Percentiles rank a stretch among this genome's conserved stretches.
These are phyloP conservation scores for Xylaria sp. DNA, from an alignment of 2,329 filamentous ascomycete genomes.

Conservation along the genomic window DNA sequence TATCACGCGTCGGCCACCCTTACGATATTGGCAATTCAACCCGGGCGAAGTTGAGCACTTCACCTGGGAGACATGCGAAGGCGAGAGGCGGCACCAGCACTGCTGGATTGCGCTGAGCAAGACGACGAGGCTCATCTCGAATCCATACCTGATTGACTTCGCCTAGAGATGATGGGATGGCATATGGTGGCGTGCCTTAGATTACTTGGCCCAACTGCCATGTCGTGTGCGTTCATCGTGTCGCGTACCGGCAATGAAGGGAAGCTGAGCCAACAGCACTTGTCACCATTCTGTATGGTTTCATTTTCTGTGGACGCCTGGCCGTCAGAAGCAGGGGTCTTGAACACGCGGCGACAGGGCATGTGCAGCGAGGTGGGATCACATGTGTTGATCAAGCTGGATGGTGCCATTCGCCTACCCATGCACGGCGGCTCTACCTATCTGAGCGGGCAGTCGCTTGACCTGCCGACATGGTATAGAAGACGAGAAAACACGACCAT, in stretches of 20 bases:
- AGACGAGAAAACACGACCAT: constrained; percentile 4
- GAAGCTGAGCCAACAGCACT: constrained; percentile 19
- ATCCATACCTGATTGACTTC: constrained; percentile 45
- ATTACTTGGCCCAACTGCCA: not conserved
- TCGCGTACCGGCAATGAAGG: not conserved
- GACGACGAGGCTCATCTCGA: constrained; percentile 39
- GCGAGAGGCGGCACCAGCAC: constrained; percentile 37
- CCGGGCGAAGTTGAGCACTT: constrained; percentile 47
- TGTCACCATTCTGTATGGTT: constrained; percentile 7
- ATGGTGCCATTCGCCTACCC: constrained; percentile 21
- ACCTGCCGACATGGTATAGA: not conserved
- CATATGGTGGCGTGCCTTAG: not conserved
- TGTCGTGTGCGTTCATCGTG: not conserved
- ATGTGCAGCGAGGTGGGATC: constrained; percentile 29
- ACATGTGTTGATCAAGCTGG: constrained; percentile 27
- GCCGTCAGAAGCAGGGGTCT: constrained; percentile 19
- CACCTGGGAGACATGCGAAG: constrained; percentile 42
- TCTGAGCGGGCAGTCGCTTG: not conserved
- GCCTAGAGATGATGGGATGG: constrained; percentile 21
- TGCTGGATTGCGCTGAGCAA: constrained; percentile 44
- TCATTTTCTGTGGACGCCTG: constrained; percentile 20
- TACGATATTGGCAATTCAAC: constrained; percentile 49
- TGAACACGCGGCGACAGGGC: constrained; percentile 24
- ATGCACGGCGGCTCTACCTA: constrained; percentile 18
- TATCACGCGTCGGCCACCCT: constrained; percentile 42